phyloP scores from a whole-genome alignment of 2,329 filamentous ascomycete species.

The Alternaria longipes region DNA sequence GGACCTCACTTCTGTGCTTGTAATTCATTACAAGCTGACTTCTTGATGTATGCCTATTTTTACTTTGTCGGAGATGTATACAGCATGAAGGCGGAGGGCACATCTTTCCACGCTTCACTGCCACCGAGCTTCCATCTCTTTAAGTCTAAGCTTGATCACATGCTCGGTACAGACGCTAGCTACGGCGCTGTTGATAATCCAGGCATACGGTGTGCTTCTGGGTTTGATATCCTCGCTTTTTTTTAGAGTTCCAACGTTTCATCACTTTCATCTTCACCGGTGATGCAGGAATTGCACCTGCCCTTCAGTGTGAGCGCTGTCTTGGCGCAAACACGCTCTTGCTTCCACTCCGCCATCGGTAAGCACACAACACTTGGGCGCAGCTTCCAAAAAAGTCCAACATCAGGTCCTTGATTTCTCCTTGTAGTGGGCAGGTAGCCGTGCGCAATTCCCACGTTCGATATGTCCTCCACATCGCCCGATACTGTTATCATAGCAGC shows the following conservation, averaged over 20 bases:
- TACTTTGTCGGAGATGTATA: neutral
- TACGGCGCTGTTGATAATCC: neutral
- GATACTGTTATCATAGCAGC: slow-evolving; percentile 8
- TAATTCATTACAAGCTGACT: neutral
- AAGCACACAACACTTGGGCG: neutral
- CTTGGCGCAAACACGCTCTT: slow-evolving; percentile 28
- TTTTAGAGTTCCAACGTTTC: neutral
- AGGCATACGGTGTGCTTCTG: neutral
- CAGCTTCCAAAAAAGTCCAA: neutral
- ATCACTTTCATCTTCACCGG: neutral
- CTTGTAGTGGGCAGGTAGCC: neutral
- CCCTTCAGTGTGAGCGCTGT: slow-evolving; percentile 1
- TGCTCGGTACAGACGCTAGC: neutral
- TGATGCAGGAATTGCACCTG: neutral
- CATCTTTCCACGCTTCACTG: neutral
- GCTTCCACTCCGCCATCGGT: slow-evolving; percentile 2
- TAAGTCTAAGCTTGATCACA: neutral
- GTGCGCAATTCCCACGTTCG: neutral
- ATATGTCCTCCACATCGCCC: slow-evolving; percentile 12
- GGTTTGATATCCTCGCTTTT: neutral
- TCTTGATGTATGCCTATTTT: neutral
- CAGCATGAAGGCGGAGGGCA: neutral
- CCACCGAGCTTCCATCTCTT: neutral
- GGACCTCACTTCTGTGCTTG: neutral
- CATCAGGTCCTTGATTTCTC: neutral